Percentiles rank a stretch among this genome's conserved stretches.
These are phyloP conservation scores for Cylindrotheca fusiformis DNA, from an alignment of 108 stramenopile genomes.

Conservation along the genomic window DNA sequence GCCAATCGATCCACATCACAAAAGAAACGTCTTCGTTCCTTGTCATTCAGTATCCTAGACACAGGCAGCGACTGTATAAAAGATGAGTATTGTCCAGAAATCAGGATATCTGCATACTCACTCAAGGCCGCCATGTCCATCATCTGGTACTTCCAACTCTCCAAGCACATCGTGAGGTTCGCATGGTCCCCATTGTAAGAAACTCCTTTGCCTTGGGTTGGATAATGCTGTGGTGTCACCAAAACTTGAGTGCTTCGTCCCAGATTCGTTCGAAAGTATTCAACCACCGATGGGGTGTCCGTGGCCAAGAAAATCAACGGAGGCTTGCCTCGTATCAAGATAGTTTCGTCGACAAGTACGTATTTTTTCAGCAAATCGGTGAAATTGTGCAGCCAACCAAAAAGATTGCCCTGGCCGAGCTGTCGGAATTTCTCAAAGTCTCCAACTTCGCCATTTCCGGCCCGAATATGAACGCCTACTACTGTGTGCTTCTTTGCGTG, in stretches of 20 bases:
- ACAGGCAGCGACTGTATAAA: not conserved
- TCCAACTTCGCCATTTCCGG: constrained; percentile 53
- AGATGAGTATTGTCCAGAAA: not conserved
- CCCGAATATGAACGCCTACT: constrained; percentile 55
- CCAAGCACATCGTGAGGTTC: not conserved
- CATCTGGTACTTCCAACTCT: not conserved
- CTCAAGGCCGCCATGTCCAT: not conserved
- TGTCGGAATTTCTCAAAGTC: constrained; percentile 28
- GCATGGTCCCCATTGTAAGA: not conserved
- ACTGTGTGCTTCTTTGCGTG: constrained; percentile 32
- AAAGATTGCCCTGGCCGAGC: constrained; percentile 14
- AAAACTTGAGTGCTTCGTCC: constrained; percentile 13
- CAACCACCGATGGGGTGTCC: constrained; percentile 39
- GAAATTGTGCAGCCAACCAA: constrained; percentile 9
- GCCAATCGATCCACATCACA: not conserved
- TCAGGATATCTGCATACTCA: not conserved
- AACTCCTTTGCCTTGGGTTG: not conserved
- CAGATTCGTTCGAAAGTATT: constrained; percentile 18
- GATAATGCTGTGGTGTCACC: constrained; percentile 8
- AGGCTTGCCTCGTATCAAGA: constrained; percentile 2
- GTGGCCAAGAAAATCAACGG: constrained; percentile 59
- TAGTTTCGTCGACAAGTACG: not conserved
- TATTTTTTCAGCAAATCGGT: constrained; percentile 7
- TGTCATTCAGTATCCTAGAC: not conserved
- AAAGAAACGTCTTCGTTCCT: not conserved